These are phyloP conservation scores for Bathelium albidoporum DNA, from an alignment of 495 filamentous ascomycete species.

Conservation along the genomic window DNA sequence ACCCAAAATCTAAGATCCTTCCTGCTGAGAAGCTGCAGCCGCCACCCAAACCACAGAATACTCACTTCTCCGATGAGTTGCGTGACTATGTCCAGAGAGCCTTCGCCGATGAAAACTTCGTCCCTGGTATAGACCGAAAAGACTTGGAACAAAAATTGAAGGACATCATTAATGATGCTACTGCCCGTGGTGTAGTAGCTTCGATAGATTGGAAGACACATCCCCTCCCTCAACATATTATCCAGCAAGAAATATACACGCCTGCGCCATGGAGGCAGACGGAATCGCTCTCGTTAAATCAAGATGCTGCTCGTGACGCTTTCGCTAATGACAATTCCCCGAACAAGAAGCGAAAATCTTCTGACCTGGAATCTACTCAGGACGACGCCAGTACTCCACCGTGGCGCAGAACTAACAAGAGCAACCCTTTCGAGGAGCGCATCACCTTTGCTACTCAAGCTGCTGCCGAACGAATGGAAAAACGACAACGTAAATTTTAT, in stretches of 20 bases:
- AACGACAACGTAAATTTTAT: constrained; percentile 44
- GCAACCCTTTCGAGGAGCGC: constrained; percentile 62
- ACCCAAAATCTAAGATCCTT: not conserved
- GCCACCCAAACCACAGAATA: constrained; percentile 38
- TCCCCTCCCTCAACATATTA: constrained; percentile 79
- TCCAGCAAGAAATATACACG: constrained; percentile 50
- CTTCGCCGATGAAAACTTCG: constrained; percentile 60
- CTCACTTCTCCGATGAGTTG: constrained; percentile 66
- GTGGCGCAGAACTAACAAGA: constrained; percentile 56
- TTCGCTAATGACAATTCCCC: constrained; percentile 8
- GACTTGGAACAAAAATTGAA: constrained; percentile 83
- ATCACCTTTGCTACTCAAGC: constrained; percentile 43
- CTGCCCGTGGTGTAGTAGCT: constrained; percentile 56
- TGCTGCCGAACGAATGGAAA: constrained; percentile 37
- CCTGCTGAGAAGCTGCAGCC: constrained; percentile 20
- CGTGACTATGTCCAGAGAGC: constrained; percentile 75
- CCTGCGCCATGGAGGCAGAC: not conserved
- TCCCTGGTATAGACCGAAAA: constrained; percentile 49
- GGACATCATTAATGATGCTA: constrained; percentile 69
- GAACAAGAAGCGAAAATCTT: constrained; percentile 74
- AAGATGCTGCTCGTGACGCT: not conserved
- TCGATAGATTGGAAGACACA: constrained; percentile 70
- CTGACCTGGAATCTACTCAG: constrained; percentile 35
- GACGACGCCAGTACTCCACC: constrained; percentile 32
- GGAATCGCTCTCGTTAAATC: not conserved